Evolutionary conservation across 2,329 filamentous ascomycete species (phyloP).

Genomic region (Dothideomycetes sp.): DNA sequence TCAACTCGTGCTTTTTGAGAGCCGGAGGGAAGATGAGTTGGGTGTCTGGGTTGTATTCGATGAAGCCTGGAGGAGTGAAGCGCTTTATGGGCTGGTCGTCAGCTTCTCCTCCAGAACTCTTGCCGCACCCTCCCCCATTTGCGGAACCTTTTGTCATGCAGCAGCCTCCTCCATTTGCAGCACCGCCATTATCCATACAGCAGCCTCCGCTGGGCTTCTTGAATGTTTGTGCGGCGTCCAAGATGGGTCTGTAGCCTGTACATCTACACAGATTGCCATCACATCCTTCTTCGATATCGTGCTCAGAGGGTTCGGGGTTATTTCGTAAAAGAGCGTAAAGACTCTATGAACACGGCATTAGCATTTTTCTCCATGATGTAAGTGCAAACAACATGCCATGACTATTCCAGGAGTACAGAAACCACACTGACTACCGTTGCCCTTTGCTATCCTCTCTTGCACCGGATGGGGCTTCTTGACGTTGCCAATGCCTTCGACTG

Average conservation of each 20-base stretch:
- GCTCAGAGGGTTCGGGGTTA: constrained; percentile 63
- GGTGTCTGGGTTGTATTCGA: constrained; percentile 87
- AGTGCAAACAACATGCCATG: constrained; percentile 51
- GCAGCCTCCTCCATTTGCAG: constrained; percentile 52
- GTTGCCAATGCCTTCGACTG: constrained; percentile 89
- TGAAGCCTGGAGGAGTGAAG: constrained; percentile 84
- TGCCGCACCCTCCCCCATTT: constrained; percentile 20
- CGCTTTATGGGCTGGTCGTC: constrained; percentile 42
- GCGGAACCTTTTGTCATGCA: constrained; percentile 52
- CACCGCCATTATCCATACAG: neutral
- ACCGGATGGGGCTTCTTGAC: constrained; percentile 77
- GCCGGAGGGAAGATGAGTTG: constrained; percentile 90
- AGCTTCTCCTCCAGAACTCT: constrained; percentile 29
- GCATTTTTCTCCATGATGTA: no score
- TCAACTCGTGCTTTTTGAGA: constrained; percentile 73
- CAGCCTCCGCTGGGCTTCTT: constrained; percentile 44
- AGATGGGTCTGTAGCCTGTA: constrained; percentile 87
- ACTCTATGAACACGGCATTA: constrained; percentile 50
- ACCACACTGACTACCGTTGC: constrained; percentile 86
- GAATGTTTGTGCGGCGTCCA: constrained; percentile 90
- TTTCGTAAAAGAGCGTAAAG: constrained; percentile 88
- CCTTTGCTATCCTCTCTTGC: constrained; percentile 83
- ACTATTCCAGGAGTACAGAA: constrained; percentile 98
- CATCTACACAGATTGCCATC: constrained; percentile 94
- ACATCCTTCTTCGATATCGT: constrained; percentile 90